A percentile compares a stretch with the other conserved stretches of the same genome.
These are phyloP conservation scores for Psidium friedrichsthalianum DNA, from an alignment of 345 rosid species.

Conservation along the genomic window DNA sequence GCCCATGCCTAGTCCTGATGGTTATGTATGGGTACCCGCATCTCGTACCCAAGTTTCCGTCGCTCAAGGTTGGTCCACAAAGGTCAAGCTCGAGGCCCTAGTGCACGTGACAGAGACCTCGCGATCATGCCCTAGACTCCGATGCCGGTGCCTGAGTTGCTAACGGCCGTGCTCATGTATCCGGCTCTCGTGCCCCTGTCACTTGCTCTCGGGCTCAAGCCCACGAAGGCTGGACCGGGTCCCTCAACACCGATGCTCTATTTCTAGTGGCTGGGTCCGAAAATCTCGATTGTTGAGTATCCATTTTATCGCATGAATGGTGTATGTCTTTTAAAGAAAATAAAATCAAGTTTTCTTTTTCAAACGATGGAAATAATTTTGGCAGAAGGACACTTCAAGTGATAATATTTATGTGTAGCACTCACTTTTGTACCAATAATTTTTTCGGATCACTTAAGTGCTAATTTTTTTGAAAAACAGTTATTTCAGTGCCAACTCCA, in stretches of 20 bases:
- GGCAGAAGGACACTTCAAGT: too few relatives aligned
- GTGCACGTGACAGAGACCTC: neutral
- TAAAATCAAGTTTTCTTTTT: neutral
- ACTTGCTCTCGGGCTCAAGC: neutral
- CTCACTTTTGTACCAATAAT: too few relatives aligned
- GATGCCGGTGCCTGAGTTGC: rapidly evolving
- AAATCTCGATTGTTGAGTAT: neutral
- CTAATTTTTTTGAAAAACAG: too few relatives aligned
- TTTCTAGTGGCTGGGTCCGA: rapidly evolving
- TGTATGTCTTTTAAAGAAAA: neutral
- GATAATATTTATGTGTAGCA: too few relatives aligned
- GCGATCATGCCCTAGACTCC: neutral
- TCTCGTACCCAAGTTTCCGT: neutral
- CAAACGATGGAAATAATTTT: rapidly evolving
- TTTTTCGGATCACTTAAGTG: too few relatives aligned
- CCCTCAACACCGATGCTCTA: neutral
- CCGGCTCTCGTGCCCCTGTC: rapidly evolving
- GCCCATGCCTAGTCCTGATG: too few relatives aligned
- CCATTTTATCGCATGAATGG: too few relatives aligned
- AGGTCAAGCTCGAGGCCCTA: neutral
- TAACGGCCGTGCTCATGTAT: rapidly evolving
- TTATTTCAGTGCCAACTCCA: too few relatives aligned
- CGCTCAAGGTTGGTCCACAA: neutral
- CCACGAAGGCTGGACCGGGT: neutral
- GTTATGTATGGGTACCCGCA: neutral